These are phyloP conservation scores for Xylaria sp. DNA, from an alignment of 2,329 filamentous ascomycete species.

Conservation along the genomic window DNA sequence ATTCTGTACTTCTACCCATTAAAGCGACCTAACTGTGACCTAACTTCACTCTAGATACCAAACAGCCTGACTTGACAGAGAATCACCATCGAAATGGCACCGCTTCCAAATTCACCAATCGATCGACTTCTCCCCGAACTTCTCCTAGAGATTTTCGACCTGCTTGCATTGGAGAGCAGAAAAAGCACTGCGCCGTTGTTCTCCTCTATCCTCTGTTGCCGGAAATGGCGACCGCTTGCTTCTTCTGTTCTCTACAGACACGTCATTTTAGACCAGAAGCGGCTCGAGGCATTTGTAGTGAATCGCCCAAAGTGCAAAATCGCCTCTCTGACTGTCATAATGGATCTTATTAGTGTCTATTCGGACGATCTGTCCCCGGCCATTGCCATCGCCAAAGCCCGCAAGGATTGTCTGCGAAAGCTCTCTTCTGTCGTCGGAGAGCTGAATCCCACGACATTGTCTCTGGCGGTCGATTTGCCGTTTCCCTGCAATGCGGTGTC, in stretches of 20 bases:
- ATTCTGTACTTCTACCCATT: too few species aligned
- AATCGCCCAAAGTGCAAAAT: slow-evolving; percentile 1
- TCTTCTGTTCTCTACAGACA: slow-evolving; percentile 18
- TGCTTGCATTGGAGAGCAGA: background rate
- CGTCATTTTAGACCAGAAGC: slow-evolving; percentile 3
- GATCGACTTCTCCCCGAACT: too few species aligned
- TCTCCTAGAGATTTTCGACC: too few species aligned
- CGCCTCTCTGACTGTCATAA: slow-evolving; percentile 6
- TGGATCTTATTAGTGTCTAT: background rate
- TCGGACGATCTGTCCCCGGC: background rate
- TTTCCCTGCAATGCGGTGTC: background rate
- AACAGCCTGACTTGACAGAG: too few species aligned
- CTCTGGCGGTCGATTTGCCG: slow-evolving; percentile 6
- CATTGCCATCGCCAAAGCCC: background rate
- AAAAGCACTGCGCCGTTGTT: background rate
- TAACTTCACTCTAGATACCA: too few species aligned
- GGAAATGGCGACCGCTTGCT: slow-evolving; percentile 17
- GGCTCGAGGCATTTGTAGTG: background rate
- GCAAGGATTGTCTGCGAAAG: background rate
- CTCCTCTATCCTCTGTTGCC: slow-evolving; percentile 13
- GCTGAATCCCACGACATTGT: background rate
- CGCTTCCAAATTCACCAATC: too few species aligned
- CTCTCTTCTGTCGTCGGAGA: background rate
- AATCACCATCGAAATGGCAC: too few species aligned
- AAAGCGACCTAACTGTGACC: too few species aligned